Evolutionary conservation across 495 filamentous ascomycete genomes (phyloP).

Genomic region (Penicillium maclennaniae): DNA sequence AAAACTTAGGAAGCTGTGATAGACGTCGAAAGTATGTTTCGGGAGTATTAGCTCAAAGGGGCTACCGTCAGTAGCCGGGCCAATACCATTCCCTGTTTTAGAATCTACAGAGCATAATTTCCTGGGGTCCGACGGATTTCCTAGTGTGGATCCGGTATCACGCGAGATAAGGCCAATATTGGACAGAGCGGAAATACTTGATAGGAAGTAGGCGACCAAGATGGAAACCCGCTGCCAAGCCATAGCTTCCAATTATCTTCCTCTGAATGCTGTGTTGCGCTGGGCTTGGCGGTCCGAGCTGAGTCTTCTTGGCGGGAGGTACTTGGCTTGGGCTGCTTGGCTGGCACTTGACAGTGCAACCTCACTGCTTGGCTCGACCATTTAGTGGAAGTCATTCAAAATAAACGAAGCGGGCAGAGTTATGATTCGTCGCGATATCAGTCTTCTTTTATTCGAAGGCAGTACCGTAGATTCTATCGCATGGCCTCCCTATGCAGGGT

Average conservation of each 20-base stretch:
- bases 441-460: not conserved
- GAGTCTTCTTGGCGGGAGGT: conserved; percentile 9
- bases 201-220: not conserved
- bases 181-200: not conserved
- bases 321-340: conserved; percentile 10
- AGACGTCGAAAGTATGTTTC: conserved; percentile 2
- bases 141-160: not conserved
- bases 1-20: not conserved
- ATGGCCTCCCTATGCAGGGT: not conserved
- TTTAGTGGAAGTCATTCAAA: not conserved
- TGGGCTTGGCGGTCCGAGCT: conserved; percentile 1
- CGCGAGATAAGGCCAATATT: conserved; percentile 9
- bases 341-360: conserved; percentile 19
- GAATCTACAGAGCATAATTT: not conserved
- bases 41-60: conserved; percentile 13
- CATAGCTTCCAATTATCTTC: conserved; percentile 4
- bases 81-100: not conserved
- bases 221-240: conserved; percentile 1
- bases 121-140: not conserved
- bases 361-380: conserved; percentile 9
- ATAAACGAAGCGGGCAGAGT: conserved; percentile 12
- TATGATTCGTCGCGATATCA: not conserved
- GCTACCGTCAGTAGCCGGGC: conserved; percentile 17
- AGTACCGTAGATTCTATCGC: not conserved
- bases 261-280: too few species aligned